Percentiles rank a stretch among this genome's conserved stretches.
These are phyloP conservation scores for Candida awuae DNA, from an alignment of 805 yeast genomes.

Conservation along the genomic window DNA sequence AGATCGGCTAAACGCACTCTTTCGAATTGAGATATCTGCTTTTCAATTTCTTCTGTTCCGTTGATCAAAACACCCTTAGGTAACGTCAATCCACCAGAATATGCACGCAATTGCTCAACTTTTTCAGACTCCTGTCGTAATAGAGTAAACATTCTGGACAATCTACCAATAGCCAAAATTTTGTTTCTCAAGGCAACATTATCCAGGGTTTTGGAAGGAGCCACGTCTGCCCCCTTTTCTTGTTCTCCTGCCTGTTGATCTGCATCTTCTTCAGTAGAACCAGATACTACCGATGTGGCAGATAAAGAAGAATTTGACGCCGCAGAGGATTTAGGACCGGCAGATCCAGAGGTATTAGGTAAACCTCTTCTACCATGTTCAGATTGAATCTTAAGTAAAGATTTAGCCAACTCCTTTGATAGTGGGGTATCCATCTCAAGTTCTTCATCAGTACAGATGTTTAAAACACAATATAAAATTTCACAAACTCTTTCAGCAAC, in stretches of 20 bases:
- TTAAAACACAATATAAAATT: constrained; percentile 80
- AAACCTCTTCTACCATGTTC: constrained; percentile 2
- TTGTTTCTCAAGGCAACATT: constrained; percentile 63
- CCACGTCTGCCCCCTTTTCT: constrained; percentile 1
- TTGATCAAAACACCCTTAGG: constrained; percentile 84
- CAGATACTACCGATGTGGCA: background rate
- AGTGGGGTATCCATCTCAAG: constrained; percentile 65
- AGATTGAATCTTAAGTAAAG: constrained; percentile 20
- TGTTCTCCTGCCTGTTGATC: background rate
- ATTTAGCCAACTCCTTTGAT: constrained; percentile 33
- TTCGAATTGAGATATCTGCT: constrained; percentile 66
- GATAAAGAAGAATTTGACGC: background rate
- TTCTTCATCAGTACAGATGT: constrained; percentile 94
- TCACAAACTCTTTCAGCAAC: constrained; percentile 96
- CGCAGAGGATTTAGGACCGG: background rate
- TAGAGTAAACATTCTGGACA: constrained; percentile 87
- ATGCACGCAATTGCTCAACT: constrained; percentile 70
- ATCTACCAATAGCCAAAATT: constrained; percentile 92
- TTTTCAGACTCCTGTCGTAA: constrained; percentile 84
- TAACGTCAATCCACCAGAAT: constrained; percentile 57
- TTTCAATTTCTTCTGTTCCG: constrained; percentile 72
- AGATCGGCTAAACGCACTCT: constrained; percentile 77
- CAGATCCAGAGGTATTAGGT: background rate
- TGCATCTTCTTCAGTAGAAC: constrained; percentile 1
- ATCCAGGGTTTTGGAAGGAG: constrained; percentile 16